Conservation (phyloP, 805 yeast species). For the Sugiyamaella boreocaroliniensis region DNA sequence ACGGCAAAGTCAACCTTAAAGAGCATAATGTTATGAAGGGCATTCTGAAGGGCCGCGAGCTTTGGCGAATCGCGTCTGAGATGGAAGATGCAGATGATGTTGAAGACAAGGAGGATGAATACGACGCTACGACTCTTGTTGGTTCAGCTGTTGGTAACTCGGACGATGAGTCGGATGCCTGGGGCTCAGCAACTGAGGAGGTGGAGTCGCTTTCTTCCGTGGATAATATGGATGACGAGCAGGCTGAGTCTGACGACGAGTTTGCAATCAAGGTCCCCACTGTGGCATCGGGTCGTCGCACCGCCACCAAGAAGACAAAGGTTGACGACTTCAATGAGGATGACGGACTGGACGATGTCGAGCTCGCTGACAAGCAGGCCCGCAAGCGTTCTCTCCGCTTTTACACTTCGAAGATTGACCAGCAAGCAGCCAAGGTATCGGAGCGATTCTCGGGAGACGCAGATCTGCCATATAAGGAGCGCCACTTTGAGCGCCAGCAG, state of each 20-base stretch:
- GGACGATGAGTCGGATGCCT: constrained; percentile 14
- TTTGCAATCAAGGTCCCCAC: constrained; percentile 47
- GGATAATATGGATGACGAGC: constrained; percentile 27
- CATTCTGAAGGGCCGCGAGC: constrained; percentile 71
- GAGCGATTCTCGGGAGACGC: constrained; percentile 63
- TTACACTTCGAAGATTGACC: constrained; percentile 95
- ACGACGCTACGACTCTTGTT: background rate
- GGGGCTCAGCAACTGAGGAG: background rate
- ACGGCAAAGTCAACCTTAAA: constrained; percentile 59
- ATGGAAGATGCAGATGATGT: constrained; percentile 37
- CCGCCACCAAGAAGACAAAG: constrained; percentile 29
- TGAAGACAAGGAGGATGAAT: constrained; percentile 23
- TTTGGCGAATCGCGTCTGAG: constrained; percentile 74
- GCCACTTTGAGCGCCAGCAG: constrained; percentile 84
- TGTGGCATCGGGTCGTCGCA: constrained; percentile 33
- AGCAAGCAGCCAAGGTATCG: constrained; percentile 52
- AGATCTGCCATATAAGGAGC: constrained; percentile 87
- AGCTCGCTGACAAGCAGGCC: constrained; percentile 75
- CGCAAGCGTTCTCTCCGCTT: constrained; percentile 81
- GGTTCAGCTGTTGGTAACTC: background rate
- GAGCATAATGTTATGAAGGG: constrained; percentile 88
- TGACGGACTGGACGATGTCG: constrained; percentile 67
- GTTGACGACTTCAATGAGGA: constrained; percentile 48
- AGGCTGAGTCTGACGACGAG: constrained; percentile 30
- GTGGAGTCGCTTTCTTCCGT: background rate